phyloP scores from a whole-genome alignment of 768 basidiomycete species.

The Podaxis sp. region DNA sequence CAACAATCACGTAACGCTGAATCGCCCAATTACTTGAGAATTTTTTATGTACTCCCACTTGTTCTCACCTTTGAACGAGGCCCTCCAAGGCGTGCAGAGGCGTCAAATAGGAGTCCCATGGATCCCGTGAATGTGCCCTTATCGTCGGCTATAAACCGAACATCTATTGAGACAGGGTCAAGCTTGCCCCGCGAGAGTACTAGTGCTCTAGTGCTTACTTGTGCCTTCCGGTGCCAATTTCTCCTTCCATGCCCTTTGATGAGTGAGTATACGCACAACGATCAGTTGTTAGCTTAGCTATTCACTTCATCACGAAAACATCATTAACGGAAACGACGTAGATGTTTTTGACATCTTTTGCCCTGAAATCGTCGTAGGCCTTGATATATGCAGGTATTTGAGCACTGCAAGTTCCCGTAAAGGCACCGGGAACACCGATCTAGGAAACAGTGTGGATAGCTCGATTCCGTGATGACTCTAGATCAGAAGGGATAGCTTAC shows the following conservation, averaged over 20 bases:
- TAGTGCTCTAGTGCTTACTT: slow-evolving; percentile 34
- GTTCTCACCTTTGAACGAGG: slow-evolving; percentile 60
- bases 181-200: not conserved
- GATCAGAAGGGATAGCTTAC: slow-evolving; percentile 35
- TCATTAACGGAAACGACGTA: slow-evolving; percentile 81
- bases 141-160: slow-evolving; percentile 72
- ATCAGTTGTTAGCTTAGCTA: not conserved
- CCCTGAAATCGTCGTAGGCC: slow-evolving; percentile 68
- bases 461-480: not conserved
- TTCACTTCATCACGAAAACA: slow-evolving; percentile 65
- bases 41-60: not conserved
- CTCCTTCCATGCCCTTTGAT: slow-evolving; percentile 64
- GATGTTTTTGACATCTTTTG: slow-evolving; percentile 71
- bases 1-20: slow-evolving; percentile 56
- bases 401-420: slow-evolving; percentile 68
- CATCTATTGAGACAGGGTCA: slow-evolving; percentile 30
- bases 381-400: slow-evolving; percentile 67
- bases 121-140: slow-evolving; percentile 52
- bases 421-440: slow-evolving; percentile 79
- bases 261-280: not conserved
- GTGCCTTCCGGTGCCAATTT: slow-evolving; percentile 57
- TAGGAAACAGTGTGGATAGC: slow-evolving; percentile 21
- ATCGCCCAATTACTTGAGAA: not conserved
- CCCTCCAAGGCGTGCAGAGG: slow-evolving; percentile 59
- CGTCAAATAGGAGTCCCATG: slow-evolving; percentile 64